Percentiles rank a stretch among this genome's conserved stretches.
Evolutionary conservation across 805 yeast genomes (phyloP).

Genomic region (Barnettozyma sucrosica): DNA sequence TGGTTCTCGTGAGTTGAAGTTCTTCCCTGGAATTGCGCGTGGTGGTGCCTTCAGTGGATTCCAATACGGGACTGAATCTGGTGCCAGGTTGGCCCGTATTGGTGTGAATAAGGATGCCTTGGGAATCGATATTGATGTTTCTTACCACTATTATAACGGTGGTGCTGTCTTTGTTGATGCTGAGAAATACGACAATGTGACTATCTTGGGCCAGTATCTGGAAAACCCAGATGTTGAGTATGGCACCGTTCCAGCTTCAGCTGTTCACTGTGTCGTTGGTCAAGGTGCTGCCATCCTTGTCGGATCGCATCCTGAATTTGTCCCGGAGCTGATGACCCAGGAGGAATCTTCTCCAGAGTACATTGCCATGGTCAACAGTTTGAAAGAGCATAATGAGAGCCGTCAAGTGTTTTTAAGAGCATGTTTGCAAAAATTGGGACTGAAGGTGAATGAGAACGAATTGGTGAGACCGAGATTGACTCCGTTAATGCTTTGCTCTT

Average conservation of each 20-base stretch:
- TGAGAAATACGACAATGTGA: constrained; percentile 49
- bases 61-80: constrained; percentile 66
- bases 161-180: constrained; percentile 86
- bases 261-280: constrained; percentile 61
- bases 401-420: constrained; percentile 54
- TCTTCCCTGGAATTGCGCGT: constrained; percentile 77
- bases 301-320: constrained; percentile 90
- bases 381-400: constrained; percentile 38
- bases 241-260: constrained; percentile 53
- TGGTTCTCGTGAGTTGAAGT: constrained; percentile 76
- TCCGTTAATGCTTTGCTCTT: constrained; percentile 53
- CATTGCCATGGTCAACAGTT: constrained; percentile 31
- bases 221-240: constrained; percentile 49
- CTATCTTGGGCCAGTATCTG: constrained; percentile 65
- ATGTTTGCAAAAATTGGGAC: constrained; percentile 54
- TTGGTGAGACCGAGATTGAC: constrained; percentile 58
- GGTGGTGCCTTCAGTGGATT: constrained; percentile 85
- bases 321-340: constrained; percentile 44
- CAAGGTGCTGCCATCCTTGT: constrained; percentile 69
- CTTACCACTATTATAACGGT: constrained; percentile 67
- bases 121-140: constrained; percentile 24
- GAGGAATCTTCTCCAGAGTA: constrained; percentile 18
- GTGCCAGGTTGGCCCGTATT: constrained; percentile 58
- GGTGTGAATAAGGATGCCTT: constrained; percentile 32
- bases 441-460: constrained; percentile 56